Percentiles rank a stretch among this genome's conserved stretches.
Conservation (phyloP, 192 early-diverging fungal genomes). For the Backusella parvicylindrica region DNA sequence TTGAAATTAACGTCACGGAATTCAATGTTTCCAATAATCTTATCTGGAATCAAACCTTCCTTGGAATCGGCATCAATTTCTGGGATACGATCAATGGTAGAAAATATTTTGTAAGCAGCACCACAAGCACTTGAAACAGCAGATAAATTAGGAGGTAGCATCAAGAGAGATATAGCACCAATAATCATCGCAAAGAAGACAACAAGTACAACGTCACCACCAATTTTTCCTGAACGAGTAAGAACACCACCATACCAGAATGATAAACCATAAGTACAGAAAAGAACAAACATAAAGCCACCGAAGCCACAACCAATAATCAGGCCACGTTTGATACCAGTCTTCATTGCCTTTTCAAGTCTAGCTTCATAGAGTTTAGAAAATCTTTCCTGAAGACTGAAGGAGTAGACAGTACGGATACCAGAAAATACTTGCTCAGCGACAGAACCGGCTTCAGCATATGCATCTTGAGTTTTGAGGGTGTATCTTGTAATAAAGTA, state of each 20-base stretch:
- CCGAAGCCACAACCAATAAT: constrained; percentile 68
- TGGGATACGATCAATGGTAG: constrained; percentile 78
- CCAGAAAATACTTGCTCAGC: constrained; percentile 81
- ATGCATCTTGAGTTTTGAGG: constrained; percentile 52
- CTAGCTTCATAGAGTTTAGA: constrained; percentile 53
- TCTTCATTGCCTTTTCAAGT: constrained; percentile 58
- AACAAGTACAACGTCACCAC: constrained; percentile 58
- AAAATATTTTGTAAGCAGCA: constrained; percentile 78
- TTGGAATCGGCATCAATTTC: constrained; percentile 62
- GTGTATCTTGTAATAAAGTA: constrained; percentile 48
- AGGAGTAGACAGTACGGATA: constrained; percentile 87
- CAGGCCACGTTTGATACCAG: constrained; percentile 60
- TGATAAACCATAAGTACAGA: constrained; percentile 71
- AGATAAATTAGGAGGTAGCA: constrained; percentile 68
- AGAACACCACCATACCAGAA: constrained; percentile 80
- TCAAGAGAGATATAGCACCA: constrained; percentile 67
- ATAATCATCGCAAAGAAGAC: constrained; percentile 91
- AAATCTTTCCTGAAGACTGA: constrained; percentile 76
- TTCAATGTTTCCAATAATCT: constrained; percentile 64
- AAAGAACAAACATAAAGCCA: constrained; percentile 72
- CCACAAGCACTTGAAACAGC: constrained; percentile 75
- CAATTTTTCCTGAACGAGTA: constrained; percentile 41
- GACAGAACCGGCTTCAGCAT: constrained; percentile 80
- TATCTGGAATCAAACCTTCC: constrained; percentile 42
- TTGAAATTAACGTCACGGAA: constrained; percentile 74